Evolutionary conservation across 371 early-diverging fungal genomes (phyloP), one percentile per base, ranked within the genome.

Genomic region (Actinomucor elegans): DNA sequence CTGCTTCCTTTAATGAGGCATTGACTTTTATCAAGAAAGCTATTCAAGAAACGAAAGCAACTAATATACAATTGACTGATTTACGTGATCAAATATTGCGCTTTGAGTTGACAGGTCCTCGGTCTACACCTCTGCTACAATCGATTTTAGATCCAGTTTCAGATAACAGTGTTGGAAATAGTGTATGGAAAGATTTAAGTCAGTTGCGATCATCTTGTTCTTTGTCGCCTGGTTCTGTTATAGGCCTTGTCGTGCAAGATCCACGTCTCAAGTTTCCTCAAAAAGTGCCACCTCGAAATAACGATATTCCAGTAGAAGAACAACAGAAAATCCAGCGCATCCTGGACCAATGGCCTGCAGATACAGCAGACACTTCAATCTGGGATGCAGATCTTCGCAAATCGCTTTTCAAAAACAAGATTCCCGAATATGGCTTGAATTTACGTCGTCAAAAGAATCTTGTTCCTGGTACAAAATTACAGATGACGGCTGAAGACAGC

Each of bases 101-200:
- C 42, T 91, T 91, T 66, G 89, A 91, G 44, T 71, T 93, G 29
- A 83, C 85, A 1, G 93, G 93, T n/a, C 91, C 92, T 12, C 73
- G 90, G 8, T 74, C 89, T 7, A 85, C 87, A 5, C 86, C 91
- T 14, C 59, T 90, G 5, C 62, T 93, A 40, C 79, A 80, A 34
- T 73, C 86, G 2, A 70, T 81, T 23, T 50, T 90, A 14, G 66
- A 77, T 17, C 67, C 74, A 12, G 49, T 62, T 1, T 44, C 40
- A 1, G 66, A 59, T 45, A 23, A 27, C 5, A 12, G 11, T 1
- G n/a, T 20, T 7, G 51, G 51, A 5, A 46, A 45, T 17, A 45
- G 70, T 56, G 31, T 71, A 0, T 89, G 89, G 89, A 54, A 65
- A 11, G 50, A 63, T 2, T 48, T 91, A 14, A 45, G 69, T 0